Base-by-base conservation (phyloP, 257 asterid species). In the Solanum bulbocastanum region DNA sequence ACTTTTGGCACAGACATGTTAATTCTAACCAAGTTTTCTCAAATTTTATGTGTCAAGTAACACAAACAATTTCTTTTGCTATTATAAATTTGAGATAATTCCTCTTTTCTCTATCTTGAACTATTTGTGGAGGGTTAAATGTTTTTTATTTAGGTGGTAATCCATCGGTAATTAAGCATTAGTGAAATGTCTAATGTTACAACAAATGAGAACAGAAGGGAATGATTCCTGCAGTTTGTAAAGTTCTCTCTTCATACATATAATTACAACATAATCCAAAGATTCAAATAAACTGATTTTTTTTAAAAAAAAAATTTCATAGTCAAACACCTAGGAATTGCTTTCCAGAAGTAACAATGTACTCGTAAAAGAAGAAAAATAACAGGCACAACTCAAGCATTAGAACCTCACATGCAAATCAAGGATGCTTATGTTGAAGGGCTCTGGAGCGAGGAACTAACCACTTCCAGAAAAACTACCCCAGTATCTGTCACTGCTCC, bases 401-500 rank as follows among this genome's bases (percentile, higher is more conserved):
- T 39, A 49, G 20, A 71, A 39, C 33, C 65, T 85, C 76, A 83
- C 73, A 88, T 89, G 85, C 75, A 85, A 42, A 30, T 74, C 22
- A 84, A 42, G 66, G 8, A 73, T 84, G 52, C 37, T 79, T 56
- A 32, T 60, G 33, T 22, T 65, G 36, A 89, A 88, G 84, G 89
- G 87, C 16, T 42, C 73, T 33, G 62, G 9, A n/a, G 71, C 73
- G 91, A 60, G 82, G 81, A 87, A 94, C 98, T 88, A 76, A 96
- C 99, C 99, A 82, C 88, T 93, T 92, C 98, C 98, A 81, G 37
- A 84, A 37, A 93, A 88, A 84, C 90, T 86, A 52, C 98, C 98
- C 99, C 99, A 96, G 85, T 91, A 93, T 86, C 92, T 91, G 87
- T 89, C 89, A 78, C 93, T 94, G 94, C 98, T 93, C 91, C 99